Base-by-base conservation (phyloP, 2,329 filamentous ascomycete species). In the Venturia asperata region DNA sequence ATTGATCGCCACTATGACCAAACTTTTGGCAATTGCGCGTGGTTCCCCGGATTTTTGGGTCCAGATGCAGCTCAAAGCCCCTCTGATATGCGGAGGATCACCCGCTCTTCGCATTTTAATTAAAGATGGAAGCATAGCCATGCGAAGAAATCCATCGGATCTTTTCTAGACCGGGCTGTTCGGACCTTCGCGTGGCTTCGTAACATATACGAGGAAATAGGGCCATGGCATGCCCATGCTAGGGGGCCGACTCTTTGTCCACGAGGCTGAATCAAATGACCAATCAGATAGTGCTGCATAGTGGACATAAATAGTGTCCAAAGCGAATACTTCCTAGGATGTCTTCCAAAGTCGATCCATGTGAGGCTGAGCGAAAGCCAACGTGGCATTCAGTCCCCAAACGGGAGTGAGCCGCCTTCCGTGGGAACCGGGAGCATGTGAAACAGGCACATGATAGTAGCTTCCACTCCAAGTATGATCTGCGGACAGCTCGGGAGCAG, bases 51-150 rank as follows among this genome's bases (percentile, higher is more conserved):
- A 58, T 37, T 37, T 58, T 10, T 13, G 21, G 10, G 3, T 58
- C 15, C 30, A n/a, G 27, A 34, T 2, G 27, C 30, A 21, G 30
- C 52, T 47, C 9, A 15, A 21, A 58, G 15, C 15, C 27, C 30
- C 17, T n/a, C 15, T 58, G 52, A 58, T 58, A 9, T n/a, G 52
- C 52, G 30, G 52, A n/a, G 30, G 52, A 37, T 55, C 52, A n/a
- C 52, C 52, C 52, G 52, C 52, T n/a, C 52, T 34, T 34, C 30
- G 30, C 30, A n/a, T 7, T 11, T 39, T 58, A 5, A n/a, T 30
- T 21, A 4, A 34, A 56, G 24, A 34, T 58, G 15, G 17, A 37
- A 27, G 52, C 52, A 58, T 37, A 21, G 52, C 52, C 52, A 37
- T 19, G 49, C 5, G 4, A 52, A 52, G n/a, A 30, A 30, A 34